Percentiles rank a stretch among this genome's conserved stretches.
phyloP scores from a whole-genome alignment of 768 basidiomycete species.

The Xanthoconium stramineum region DNA sequence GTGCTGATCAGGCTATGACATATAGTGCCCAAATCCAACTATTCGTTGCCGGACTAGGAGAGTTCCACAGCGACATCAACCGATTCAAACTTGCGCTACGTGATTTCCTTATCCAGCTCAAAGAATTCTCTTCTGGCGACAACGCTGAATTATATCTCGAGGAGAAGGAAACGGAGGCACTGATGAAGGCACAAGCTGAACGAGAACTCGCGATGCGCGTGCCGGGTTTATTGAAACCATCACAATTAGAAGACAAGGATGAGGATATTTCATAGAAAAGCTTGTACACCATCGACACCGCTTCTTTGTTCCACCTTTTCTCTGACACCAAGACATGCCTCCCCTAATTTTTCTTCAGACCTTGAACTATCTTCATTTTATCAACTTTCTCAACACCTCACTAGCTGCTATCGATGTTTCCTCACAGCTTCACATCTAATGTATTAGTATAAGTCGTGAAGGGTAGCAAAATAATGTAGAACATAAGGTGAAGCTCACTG shows the following conservation, averaged over 20 bases:
- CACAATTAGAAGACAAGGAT: conserved; percentile 91
- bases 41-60: conserved; percentile 66
- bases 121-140: conserved; percentile 92
- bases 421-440: conserved; percentile 34
- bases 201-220: conserved; percentile 88
- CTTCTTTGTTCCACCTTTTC: conserved; percentile 25
- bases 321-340: conserved; percentile 28
- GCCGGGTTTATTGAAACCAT: conserved; percentile 97
- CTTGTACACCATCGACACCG: conserved; percentile 26
- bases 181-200: conserved; percentile 77
- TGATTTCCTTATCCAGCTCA: conserved; percentile 97
- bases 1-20: conserved; percentile 6
- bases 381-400: conserved; percentile 20
- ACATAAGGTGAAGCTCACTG: conserved; percentile 17
- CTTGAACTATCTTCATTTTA: conserved; percentile 30
- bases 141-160: conserved; percentile 90
- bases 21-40: conserved; percentile 69
- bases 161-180: conserved; percentile 87
- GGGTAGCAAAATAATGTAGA: conserved; percentile 29
- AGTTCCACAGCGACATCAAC: conserved; percentile 75
- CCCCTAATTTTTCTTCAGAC: conserved; percentile 17
- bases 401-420: conserved; percentile 31
- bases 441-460: conserved; percentile 35
- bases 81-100: conserved; percentile 93
- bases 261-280: conserved; percentile 57